Evolutionary conservation across 139 green algal species (phyloP), one percentile per base, ranked within the genome.

Genomic region (Volvox africanus): DNA sequence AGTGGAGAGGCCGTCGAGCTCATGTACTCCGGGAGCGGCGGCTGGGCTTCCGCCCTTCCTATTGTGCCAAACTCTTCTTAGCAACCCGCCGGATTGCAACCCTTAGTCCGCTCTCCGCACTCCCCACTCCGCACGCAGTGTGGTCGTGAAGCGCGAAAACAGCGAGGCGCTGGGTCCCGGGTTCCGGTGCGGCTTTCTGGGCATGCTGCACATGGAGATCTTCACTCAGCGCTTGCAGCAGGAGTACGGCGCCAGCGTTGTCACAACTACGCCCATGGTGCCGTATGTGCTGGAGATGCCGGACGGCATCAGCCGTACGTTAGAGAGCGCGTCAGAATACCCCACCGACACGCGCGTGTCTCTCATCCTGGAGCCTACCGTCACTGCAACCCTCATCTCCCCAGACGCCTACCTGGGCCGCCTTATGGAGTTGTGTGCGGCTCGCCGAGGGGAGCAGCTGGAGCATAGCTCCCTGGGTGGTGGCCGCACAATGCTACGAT

Each of bases 131-230:
- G 71, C 5, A 67, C 33, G 32, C 82, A 89, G 83, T 35, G 89
- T 94, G 61, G 71, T 90, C 2, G 95, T 98, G 2, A 83, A 91
- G 30, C 95, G 92, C n/a, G 97, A 99, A 94, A 98, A 94, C 91
- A 97, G 92, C 87, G 94, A 95, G 24, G 98, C 98, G 0, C 89
- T 99, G 77, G 98, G 98, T 0, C 94, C 96, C 24, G 98, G 98
- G 50, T 99, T 99, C 94, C 93, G 97, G 75, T 96, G 92, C 89
- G 96, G 97, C 32, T 99, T 99, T 87, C 93, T 99, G 77, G 97
- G 97, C 20, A 93, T 98, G 80, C 94, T 99, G 26, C 98, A 99
- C 95, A 96, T 98, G 93, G 97, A 99, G 80, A 97, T 99, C 18
- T 99, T 99, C 89, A 95, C 96, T 33, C 96, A 98, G 93, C 93